Base-by-base conservation (phyloP, 768 basidiomycete species). In the Pleurotus ostreatus region DNA sequence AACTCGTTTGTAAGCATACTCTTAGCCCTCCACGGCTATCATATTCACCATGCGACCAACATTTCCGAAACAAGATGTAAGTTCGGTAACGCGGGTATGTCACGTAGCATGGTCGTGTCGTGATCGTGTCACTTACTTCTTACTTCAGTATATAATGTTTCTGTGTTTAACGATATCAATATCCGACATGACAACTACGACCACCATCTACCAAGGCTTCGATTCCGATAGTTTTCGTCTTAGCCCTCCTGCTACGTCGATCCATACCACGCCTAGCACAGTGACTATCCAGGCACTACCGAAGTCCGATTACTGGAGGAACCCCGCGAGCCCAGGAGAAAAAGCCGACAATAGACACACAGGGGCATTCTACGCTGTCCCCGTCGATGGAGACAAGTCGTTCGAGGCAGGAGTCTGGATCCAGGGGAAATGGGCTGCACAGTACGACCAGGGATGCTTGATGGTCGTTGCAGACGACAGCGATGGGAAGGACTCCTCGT, bases 361-460 rank as follows among this genome's bases (percentile, higher is more conserved):
- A 5, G 58, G 58, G 3, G 55, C 58, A 1, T 56, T 57, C n/a
- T 51, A 46, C 55, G 47, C 40, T 7, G 15, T 43, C 13, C 38
- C 37, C n/a, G 34, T 57, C 23, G 55, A 49, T 23, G 55, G 6
- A 20, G 18, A 22, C 23, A 49, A 45, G 6, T 39, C 49, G 13
- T 56, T 53, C 57, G 46, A 45, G 8, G 55, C 55, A 7, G 47
- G 55, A 22, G 55, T 53, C 18, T 57, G 59, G 59, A 57, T 57
- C 25, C 56, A 41, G 8, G 59, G 49, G 6, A 37, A 38, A 44
- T 56, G 55, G 55, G 46, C 43, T 16, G 57, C 57, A 15, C 56
- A 57, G 56, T 57, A 57, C 43, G 56, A 55, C 37, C 51, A 60
- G 16, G 51, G 56, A 6, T 57, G 56, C 34, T 15, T 57, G 51